phyloP scores from a whole-genome alignment of 257 asterid species.

The Plectranthus barbatus region DNA sequence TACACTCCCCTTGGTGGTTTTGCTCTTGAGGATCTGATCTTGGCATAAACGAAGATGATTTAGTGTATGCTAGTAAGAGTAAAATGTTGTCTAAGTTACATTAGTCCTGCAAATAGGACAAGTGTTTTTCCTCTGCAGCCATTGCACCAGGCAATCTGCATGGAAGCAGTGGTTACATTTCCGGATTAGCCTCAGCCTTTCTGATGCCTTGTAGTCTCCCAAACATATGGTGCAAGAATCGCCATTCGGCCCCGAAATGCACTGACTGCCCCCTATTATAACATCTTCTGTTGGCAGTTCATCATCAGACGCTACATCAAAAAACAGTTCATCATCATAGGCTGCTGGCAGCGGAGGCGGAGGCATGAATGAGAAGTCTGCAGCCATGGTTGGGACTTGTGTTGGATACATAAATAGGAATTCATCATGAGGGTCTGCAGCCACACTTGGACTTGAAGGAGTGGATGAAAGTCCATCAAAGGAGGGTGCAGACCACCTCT shows the following conservation, averaged over 20 bases:
- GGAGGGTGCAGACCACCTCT: background rate
- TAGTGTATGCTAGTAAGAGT: background rate
- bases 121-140: conserved; percentile 11
- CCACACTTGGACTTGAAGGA: background rate
- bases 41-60: background rate
- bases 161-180: conserved; percentile 22
- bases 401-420: too few species aligned
- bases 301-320: background rate
- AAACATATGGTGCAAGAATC: conserved; percentile 21
- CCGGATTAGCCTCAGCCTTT: conserved; percentile 8
- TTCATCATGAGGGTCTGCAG: too few species aligned
- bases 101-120: conserved; percentile 19
- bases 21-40: too few species aligned
- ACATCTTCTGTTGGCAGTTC: conserved; percentile 8
- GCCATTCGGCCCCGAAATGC: conserved; percentile 16
- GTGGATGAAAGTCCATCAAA: background rate
- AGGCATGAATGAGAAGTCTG: background rate
- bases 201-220: conserved; percentile 5
- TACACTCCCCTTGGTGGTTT: too few species aligned
- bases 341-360: background rate
- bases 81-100: background rate
- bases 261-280: conserved; percentile 17
- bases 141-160: conserved; percentile 15
- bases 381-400: too few species aligned
- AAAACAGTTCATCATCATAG: background rate